Conservation (phyloP, 495 filamentous ascomycete genomes). For the Neurospora pannonica region DNA sequence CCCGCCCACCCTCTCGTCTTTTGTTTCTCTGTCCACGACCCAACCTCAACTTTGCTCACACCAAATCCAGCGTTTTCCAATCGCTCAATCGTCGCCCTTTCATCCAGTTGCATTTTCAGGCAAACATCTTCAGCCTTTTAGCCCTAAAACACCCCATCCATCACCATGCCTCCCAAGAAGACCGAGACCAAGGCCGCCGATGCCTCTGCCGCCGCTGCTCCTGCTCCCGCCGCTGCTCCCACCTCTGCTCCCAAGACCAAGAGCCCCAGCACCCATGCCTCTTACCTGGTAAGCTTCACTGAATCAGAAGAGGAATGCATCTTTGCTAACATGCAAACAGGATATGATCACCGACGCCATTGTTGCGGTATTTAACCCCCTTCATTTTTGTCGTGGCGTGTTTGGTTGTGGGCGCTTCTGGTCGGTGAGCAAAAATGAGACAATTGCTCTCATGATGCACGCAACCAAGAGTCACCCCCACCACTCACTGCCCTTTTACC, state of each 20-base stretch:
- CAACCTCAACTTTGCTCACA: neutral
- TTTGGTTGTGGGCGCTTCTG: conserved; percentile 9
- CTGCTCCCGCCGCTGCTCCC: neutral
- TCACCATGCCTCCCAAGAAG: conserved; percentile 60
- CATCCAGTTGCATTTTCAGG: neutral
- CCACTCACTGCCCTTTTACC: neutral
- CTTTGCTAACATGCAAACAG: conserved; percentile 34
- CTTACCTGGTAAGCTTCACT: conserved; percentile 45
- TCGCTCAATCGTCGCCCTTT: neutral
- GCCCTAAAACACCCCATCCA: conserved; percentile 12
- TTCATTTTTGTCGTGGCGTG: conserved; percentile 32
- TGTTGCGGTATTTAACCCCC: conserved; percentile 46
- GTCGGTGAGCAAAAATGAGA: conserved; percentile 14
- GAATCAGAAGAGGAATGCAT: conserved; percentile 11
- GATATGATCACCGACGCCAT: conserved; percentile 65
- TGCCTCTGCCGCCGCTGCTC: neutral
- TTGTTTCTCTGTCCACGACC: conserved; percentile 16
- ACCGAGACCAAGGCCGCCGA: conserved; percentile 21
- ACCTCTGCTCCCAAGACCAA: conserved; percentile 11
- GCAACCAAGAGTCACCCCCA: conserved; percentile 3
- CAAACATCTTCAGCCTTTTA: conserved; percentile 3
- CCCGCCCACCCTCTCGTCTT: conserved; percentile 30
- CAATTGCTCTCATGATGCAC: conserved; percentile 11
- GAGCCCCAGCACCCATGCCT: conserved; percentile 37
- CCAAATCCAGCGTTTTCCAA: neutral